These are phyloP conservation scores for Diutina rugosa DNA, from an alignment of 1,139 yeast genomes.

Conservation along the genomic window DNA sequence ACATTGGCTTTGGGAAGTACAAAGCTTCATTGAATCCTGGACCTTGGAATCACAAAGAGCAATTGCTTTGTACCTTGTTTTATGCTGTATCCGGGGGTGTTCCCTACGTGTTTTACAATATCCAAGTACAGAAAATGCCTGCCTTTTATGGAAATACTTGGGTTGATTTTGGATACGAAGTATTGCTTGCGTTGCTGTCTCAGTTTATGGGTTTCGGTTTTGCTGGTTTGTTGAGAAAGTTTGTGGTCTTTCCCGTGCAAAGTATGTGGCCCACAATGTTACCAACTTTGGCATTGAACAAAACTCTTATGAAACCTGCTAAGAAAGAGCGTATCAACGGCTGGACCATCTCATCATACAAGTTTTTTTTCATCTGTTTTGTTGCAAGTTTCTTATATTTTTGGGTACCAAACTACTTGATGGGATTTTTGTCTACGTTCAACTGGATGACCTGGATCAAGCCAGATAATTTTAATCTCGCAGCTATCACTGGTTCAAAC, in stretches of 20 bases:
- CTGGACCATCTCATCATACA: slow-evolving; percentile 35
- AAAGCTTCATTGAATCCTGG: slow-evolving; percentile 38
- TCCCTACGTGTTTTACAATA: slow-evolving; percentile 30
- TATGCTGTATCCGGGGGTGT: slow-evolving; percentile 26
- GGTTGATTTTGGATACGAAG: slow-evolving; percentile 33
- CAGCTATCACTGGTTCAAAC: slow-evolving; percentile 38
- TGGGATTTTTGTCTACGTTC: slow-evolving; percentile 38
- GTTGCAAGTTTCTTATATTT: slow-evolving; percentile 30
- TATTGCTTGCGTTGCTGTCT: slow-evolving; percentile 29
- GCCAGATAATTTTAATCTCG: slow-evolving; percentile 40
- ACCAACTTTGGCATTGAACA: slow-evolving; percentile 44
- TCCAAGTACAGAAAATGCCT: slow-evolving; percentile 14
- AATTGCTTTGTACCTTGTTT: slow-evolving; percentile 43
- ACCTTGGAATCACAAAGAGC: slow-evolving; percentile 59
- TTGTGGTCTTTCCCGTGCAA: slow-evolving; percentile 40
- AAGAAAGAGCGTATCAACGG: slow-evolving; percentile 31
- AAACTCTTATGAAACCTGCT: slow-evolving; percentile 34
- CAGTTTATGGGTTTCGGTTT: slow-evolving; percentile 2
- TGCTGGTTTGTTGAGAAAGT: slow-evolving; percentile 22
- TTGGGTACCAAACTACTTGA: slow-evolving; percentile 45
- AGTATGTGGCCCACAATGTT: slow-evolving; percentile 46
- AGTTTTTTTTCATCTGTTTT: slow-evolving; percentile 26
- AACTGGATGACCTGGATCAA: slow-evolving; percentile 57
- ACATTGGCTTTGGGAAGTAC: slow-evolving; percentile 22
- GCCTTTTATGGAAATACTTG: slow-evolving; percentile 26